Evolutionary conservation across 169 alveolate species (phyloP).

Genomic region (Plasmodium sp.): DNA sequence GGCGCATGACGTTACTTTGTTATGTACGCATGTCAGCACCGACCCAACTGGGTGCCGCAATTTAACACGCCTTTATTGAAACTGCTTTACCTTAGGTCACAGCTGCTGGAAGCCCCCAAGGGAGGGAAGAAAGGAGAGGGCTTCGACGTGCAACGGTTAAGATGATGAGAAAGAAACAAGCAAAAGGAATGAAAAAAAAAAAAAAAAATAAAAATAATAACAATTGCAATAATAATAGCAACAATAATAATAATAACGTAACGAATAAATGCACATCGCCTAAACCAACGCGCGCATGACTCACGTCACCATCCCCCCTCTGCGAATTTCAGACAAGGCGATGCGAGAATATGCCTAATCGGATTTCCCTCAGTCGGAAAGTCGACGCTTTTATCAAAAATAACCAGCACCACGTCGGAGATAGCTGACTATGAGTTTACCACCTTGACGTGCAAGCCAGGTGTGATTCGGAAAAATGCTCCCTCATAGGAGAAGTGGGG

Average conservation of each 20-base stretch:
- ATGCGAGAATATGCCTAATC: constrained; percentile 98
- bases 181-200: not conserved
- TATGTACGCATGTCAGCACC: not conserved
- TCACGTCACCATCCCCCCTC: not conserved
- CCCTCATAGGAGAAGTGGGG: not conserved
- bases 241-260: not conserved
- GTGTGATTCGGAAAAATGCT: constrained; percentile 71
- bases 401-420: constrained; percentile 97
- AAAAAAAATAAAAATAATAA: not conserved
- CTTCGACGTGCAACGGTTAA: constrained; percentile 68
- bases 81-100: constrained; percentile 28
- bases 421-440: constrained; percentile 99
- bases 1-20: not conserved
- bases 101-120: constrained; percentile 64
- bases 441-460: constrained; percentile 99
- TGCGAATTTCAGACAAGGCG: constrained; percentile 91
- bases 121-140: constrained; percentile 74
- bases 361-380: constrained; percentile 99
- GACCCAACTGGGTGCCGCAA: not conserved
- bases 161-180: not conserved
- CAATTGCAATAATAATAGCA: not conserved
- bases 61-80: not conserved
- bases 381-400: constrained; percentile 95
- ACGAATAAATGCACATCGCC: not conserved
- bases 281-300: not conserved